A percentile compares a stretch with the other conserved stretches of the same genome.
These are phyloP conservation scores for Aegle marmelos DNA, from an alignment of 345 rosid genomes.

Conservation along the genomic window DNA sequence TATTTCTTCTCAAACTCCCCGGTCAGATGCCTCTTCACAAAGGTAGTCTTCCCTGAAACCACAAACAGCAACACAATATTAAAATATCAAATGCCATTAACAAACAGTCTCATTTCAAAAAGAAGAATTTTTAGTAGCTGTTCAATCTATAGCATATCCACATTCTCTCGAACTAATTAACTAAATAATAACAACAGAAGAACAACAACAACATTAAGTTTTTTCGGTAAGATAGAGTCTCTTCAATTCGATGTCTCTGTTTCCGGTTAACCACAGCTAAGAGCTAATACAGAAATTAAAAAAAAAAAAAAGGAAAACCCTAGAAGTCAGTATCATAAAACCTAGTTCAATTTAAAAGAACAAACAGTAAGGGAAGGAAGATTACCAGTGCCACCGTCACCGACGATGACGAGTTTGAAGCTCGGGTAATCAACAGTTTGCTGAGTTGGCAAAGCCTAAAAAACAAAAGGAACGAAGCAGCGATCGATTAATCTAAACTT, in stretches of 20 bases:
- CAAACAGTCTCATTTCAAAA: not conserved
- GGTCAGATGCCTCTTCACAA: constrained; percentile 87
- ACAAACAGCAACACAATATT: no score
- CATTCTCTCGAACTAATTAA: not conserved
- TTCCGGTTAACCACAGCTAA: not conserved
- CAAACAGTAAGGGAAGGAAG: not conserved
- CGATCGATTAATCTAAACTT: not conserved
- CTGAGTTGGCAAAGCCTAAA: constrained; percentile 74
- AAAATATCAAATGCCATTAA: not conserved
- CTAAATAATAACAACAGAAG: not conserved
- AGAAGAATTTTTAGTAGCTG: not conserved
- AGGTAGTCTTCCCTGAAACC: constrained; percentile 76
- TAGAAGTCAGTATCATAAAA: not conserved
- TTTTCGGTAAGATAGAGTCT: not conserved
- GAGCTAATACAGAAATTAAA: not conserved
- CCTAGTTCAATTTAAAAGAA: not conserved
- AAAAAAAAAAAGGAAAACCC: not conserved
- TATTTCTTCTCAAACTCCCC: constrained; percentile 98
- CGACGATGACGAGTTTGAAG: constrained; percentile 95
- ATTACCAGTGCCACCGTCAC: constrained; percentile 91
- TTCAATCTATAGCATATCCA: not conserved
- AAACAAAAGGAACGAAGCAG: not conserved
- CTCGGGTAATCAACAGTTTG: constrained; percentile 65
- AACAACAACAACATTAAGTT: not conserved
- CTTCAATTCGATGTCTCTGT: not conserved